Conservation (phyloP, 352 stramenopile genomes). For the Globisporangium megalacanthum region DNA sequence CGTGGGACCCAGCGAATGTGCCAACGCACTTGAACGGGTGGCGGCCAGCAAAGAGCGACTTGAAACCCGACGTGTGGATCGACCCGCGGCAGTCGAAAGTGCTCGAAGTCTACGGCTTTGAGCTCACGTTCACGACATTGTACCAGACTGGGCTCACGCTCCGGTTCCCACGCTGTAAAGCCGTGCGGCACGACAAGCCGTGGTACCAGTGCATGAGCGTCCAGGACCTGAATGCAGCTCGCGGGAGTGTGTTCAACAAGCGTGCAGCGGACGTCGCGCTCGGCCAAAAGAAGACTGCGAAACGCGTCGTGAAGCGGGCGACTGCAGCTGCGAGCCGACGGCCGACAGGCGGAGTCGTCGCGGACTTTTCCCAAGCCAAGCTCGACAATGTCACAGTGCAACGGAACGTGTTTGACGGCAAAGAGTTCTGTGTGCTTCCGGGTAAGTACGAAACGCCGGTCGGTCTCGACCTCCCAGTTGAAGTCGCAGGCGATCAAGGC, state of each 20-base stretch:
- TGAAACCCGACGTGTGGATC: slow-evolving; percentile 81
- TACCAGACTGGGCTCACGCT: slow-evolving; percentile 81
- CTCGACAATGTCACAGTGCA: slow-evolving; percentile 50
- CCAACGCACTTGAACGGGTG: slow-evolving; percentile 71
- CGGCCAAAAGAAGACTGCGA: slow-evolving; percentile 52
- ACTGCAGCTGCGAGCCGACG: slow-evolving; percentile 6
- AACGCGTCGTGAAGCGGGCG: slow-evolving; percentile 35
- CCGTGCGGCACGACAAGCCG: slow-evolving; percentile 76
- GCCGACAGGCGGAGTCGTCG: slow-evolving; percentile 31
- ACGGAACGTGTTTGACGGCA: slow-evolving; percentile 55
- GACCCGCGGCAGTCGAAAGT: slow-evolving; percentile 77
- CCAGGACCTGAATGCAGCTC: slow-evolving; percentile 66
- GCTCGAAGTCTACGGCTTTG: slow-evolving; percentile 83
- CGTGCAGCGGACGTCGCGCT: slow-evolving; percentile 64
- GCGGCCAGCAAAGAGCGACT: slow-evolving; percentile 67
- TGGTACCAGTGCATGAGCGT: slow-evolving; percentile 81
- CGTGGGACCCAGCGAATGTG: slow-evolving; percentile 66
- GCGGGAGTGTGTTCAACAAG: slow-evolving; percentile 60
- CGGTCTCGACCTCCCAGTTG: slow-evolving; percentile 22
- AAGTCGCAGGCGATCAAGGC: slow-evolving; percentile 28
- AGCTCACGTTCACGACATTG: slow-evolving; percentile 73
- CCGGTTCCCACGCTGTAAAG: slow-evolving; percentile 75
- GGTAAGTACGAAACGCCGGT: slow-evolving; percentile 48
- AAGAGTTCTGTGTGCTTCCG: slow-evolving; percentile 76
- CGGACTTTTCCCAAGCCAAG: slow-evolving; percentile 55